phyloP scores from a whole-genome alignment of 352 stramenopile species.

The Globisporangium cederbergense region DNA sequence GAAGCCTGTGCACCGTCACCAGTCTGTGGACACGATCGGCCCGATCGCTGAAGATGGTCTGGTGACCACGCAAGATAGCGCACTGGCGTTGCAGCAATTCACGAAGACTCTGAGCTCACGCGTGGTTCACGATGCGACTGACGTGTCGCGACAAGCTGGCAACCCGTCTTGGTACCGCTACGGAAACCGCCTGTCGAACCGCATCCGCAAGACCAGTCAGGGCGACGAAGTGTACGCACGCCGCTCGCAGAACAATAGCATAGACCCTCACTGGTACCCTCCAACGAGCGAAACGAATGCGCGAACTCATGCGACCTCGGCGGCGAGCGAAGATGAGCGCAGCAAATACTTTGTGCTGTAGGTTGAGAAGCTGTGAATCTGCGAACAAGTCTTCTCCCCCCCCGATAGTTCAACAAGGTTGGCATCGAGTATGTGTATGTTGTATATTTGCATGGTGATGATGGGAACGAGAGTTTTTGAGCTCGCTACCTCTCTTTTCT shows the following conservation, averaged over 20 bases:
- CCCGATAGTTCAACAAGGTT: slow-evolving; percentile 5
- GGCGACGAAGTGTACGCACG: slow-evolving; percentile 45
- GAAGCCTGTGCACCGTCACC: slow-evolving; percentile 21
- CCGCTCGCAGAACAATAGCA: slow-evolving; percentile 67
- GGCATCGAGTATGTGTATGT: slow-evolving; percentile 4
- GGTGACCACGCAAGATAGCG: slow-evolving; percentile 52
- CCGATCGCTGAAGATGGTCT: slow-evolving; percentile 33
- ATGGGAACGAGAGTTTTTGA: neutral
- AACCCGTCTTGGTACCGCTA: slow-evolving; percentile 77
- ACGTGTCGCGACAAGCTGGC: slow-evolving; percentile 32
- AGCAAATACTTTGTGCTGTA: slow-evolving; percentile 87
- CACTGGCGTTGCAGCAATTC: slow-evolving; percentile 78
- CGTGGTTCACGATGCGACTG: slow-evolving; percentile 54
- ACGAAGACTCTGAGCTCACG: slow-evolving; percentile 77
- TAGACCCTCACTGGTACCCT: slow-evolving; percentile 41
- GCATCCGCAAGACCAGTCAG: slow-evolving; percentile 56
- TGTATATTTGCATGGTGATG: slow-evolving; percentile 2
- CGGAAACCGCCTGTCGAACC: slow-evolving; percentile 62
- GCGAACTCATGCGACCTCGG: slow-evolving; percentile 35
- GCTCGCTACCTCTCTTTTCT: neutral
- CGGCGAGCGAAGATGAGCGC: slow-evolving; percentile 62
- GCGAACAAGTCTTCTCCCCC: neutral
- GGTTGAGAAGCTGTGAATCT: slow-evolving; percentile 10
- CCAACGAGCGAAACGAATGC: slow-evolving; percentile 23
- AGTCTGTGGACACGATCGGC: slow-evolving; percentile 41